A percentile compares a stretch with the other conserved stretches of the same genome.
phyloP scores from a whole-genome alignment of 805 yeast species.

The Komagataella ulmi region DNA sequence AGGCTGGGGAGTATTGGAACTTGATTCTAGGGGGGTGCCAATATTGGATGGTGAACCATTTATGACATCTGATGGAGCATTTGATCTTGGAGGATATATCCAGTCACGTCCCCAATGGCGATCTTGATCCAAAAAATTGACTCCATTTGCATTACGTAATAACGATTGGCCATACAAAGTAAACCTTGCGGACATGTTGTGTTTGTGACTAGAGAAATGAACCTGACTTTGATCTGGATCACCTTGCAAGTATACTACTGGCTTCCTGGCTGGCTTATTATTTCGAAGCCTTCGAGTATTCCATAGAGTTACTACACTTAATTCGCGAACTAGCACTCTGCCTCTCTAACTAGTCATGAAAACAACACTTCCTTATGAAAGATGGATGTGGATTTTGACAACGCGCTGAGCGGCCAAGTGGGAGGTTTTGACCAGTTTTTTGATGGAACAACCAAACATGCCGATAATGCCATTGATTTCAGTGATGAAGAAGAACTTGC shows the following conservation, averaged over 20 bases:
- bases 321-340: not conserved
- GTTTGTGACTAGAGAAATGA: not conserved
- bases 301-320: too few relatives aligned
- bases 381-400: constrained; percentile 17
- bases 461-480: constrained; percentile 86
- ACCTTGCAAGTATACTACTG: not conserved
- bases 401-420: constrained; percentile 18
- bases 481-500: constrained; percentile 93
- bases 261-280: too few relatives aligned
- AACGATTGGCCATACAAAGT: constrained; percentile 21
- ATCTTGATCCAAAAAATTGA: constrained; percentile 8
- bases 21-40: constrained; percentile 6
- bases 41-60: constrained; percentile 2
- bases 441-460: constrained; percentile 53
- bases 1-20: constrained; percentile 15
- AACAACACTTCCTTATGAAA: not conserved
- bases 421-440: constrained; percentile 18
- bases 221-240: not conserved
- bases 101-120: constrained; percentile 18
- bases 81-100: constrained; percentile 18
- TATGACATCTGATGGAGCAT: constrained; percentile 1
- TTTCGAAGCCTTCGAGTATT: not conserved
- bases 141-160: constrained; percentile 12
- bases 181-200: constrained; percentile 18
- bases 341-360: not conserved